Percentiles rank a stretch among this genome's conserved stretches.
Conservation (phyloP, 1,139 yeast genomes). For the Sugiyamaella novakii region DNA sequence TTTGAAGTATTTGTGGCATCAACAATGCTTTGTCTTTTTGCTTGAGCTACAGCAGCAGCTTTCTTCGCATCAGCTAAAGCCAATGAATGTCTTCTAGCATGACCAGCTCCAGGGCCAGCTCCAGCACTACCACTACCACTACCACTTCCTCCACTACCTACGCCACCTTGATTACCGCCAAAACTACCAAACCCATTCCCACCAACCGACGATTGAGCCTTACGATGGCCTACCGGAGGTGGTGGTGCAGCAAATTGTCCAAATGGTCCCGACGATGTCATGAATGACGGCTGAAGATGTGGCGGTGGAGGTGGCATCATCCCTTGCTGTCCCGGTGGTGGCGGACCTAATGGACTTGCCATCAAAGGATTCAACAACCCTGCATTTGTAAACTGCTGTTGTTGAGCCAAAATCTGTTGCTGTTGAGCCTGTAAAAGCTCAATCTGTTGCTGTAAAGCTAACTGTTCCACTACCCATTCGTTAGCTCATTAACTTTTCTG, state of each 20-base stretch:
- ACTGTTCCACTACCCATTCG: conserved; percentile 79
- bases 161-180: conserved; percentile 30
- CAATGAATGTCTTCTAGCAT: conserved; percentile 85
- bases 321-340: conserved; percentile 25
- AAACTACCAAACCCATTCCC: conserved; percentile 19
- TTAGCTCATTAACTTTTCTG: no score
- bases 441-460: conserved; percentile 88
- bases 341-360: conserved; percentile 21
- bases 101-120: conserved; percentile 53
- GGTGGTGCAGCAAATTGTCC: conserved; percentile 32
- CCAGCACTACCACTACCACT: conserved; percentile 7
- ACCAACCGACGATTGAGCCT: conserved; percentile 41
- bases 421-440: conserved; percentile 91
- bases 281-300: conserved; percentile 28
- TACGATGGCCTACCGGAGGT: conserved; percentile 35
- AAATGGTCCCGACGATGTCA: conserved; percentile 35
- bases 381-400: conserved; percentile 51
- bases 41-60: conserved; percentile 92
- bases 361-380: conserved; percentile 29
- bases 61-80: conserved; percentile 94
- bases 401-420: conserved; percentile 75
- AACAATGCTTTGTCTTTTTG: conserved; percentile 44
- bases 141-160: conserved; percentile 30
- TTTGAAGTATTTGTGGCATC: conserved; percentile 3
- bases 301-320: conserved; percentile 25